Evolutionary conservation across 495 filamentous ascomycete species (phyloP).

Genomic region (Aspergillus sclerotioniger): DNA sequence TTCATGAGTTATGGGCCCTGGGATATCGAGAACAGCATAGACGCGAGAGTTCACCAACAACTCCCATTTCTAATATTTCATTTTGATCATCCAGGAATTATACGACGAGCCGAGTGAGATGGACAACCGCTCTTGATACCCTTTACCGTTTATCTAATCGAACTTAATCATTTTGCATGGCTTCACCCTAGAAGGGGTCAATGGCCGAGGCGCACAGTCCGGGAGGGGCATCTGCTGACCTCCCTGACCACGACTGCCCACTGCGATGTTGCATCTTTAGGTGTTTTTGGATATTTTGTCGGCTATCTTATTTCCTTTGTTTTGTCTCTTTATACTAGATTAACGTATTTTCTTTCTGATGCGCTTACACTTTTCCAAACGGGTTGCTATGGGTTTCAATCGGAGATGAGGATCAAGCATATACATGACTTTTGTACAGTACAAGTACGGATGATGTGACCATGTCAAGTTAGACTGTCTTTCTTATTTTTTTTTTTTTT

Average conservation of each 20-base stretch:
- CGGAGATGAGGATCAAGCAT: slow-evolving; percentile 9
- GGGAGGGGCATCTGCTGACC: neutral
- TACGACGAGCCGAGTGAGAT: slow-evolving; percentile 18
- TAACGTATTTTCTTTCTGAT: slow-evolving; percentile 2
- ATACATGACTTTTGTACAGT: slow-evolving; percentile 18
- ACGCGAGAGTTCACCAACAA: slow-evolving; percentile 19
- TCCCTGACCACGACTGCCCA: slow-evolving; percentile 5
- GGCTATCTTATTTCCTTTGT: slow-evolving; percentile 4
- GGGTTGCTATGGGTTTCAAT: neutral
- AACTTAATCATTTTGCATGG: slow-evolving; percentile 17
- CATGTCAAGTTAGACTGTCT: slow-evolving; percentile 17
- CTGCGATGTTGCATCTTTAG: slow-evolving; percentile 5
- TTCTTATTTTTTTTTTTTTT: slow-evolving; percentile 9
- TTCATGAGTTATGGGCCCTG: slow-evolving; percentile 29
- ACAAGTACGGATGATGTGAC: slow-evolving; percentile 23
- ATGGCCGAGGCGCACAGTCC: slow-evolving; percentile 5
- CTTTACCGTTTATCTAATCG: slow-evolving; percentile 19
- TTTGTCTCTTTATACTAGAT: slow-evolving; percentile 3
- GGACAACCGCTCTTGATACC: slow-evolving; percentile 21
- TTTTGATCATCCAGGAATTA: slow-evolving; percentile 2
- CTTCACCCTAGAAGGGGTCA: slow-evolving; percentile 7
- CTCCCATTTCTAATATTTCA: slow-evolving; percentile 14
- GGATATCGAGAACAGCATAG: slow-evolving; percentile 26
- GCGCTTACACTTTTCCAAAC: neutral
- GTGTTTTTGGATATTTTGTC: slow-evolving; percentile 10